Evolutionary conservation across 371 early-diverging fungal genomes (phyloP).

Genomic region (Encephalitozoon cuniculi): DNA sequence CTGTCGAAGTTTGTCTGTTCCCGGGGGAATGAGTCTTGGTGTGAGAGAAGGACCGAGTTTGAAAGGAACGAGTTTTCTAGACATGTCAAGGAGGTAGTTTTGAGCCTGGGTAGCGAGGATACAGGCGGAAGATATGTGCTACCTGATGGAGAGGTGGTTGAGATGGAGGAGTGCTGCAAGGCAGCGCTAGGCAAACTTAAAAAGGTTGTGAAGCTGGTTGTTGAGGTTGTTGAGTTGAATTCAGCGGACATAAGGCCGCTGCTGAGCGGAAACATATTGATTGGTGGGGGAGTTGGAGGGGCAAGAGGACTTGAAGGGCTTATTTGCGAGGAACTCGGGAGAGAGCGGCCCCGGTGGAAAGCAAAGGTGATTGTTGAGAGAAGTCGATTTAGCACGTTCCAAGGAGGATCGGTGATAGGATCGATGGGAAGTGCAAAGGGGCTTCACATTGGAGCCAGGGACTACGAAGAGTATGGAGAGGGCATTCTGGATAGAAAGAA

Average conservation of each 20-base stretch:
- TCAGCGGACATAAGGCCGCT: not conserved
- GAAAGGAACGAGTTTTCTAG: not conserved
- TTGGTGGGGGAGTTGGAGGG: not conserved
- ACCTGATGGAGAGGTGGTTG: not conserved
- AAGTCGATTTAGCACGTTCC: slow-evolving; percentile 44
- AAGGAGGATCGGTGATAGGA: slow-evolving; percentile 40
- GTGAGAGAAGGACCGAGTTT: not conserved
- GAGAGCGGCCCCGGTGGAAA: slow-evolving; percentile 13
- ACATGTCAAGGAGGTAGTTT: not conserved
- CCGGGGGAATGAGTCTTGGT: not conserved
- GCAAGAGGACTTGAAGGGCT: not conserved
- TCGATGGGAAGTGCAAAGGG: slow-evolving; percentile 30
- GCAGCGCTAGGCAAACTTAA: not conserved
- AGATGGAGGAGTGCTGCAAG: not conserved
- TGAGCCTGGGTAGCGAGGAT: not conserved
- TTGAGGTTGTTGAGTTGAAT: slow-evolving; percentile 3
- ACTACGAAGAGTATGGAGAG: slow-evolving; percentile 41
- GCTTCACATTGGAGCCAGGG: slow-evolving; percentile 39
- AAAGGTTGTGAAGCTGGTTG: not conserved
- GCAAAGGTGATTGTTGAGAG: slow-evolving; percentile 20
- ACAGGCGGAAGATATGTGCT: not conserved
- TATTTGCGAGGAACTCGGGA: slow-evolving; percentile 3
- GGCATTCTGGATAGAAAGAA: slow-evolving; percentile 40
- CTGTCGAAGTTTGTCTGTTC: not conserved
- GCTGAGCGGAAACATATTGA: not conserved